Evolutionary conservation across 2,329 filamentous ascomycete species (phyloP), one percentile per base, ranked within the genome.

Genomic region (Neophaeococcomyces aloes): DNA sequence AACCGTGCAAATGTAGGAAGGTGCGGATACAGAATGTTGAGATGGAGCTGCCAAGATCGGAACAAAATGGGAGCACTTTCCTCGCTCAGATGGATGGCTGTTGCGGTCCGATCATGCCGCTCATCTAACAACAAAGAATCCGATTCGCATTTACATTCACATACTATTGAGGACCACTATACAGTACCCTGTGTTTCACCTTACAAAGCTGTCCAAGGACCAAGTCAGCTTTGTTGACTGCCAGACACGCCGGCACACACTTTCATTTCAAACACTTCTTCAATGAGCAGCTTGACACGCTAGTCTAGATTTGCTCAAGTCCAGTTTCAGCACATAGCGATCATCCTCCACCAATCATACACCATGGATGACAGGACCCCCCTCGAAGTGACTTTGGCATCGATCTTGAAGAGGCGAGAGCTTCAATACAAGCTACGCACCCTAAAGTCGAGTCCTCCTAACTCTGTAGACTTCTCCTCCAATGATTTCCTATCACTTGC

Each of bases 401-500:
- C 38, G 2, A 40, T 52, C 33, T 54, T 69, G 17, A 52, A 62
- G 42, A 61, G 58, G 14, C 63, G 72, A 44, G 63, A 63, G 47
- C 45, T 56, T 32, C 65, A 65, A 42, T 66, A 67, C 5, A 66
- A 65, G 18, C 64, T 70, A 8, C 65, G 72, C 36, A 60, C 58
- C 31, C 57, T 75, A 15, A 73, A 70, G n/a, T 59, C 67, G 8
- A 59, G 65, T 18, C 61, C 68, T 1, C 49, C 62, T 10, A 56
- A 56, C 23, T 61, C 66, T 1, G 56, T 60, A 0, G 79, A 83
- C 59, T 81, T 82, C 54, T 78, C 75, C 1, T 79, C 76, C 36
- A 81, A 79, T 57, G 78, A 82, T 57, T 79, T 81, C 48, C 68
- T 82, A 8, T 79, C 76, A 0, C 62, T 82, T 3, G 70, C 64